Evolutionary conservation across 129 eudicot genomes (phyloP).

Genomic region (Apium graveolens): DNA sequence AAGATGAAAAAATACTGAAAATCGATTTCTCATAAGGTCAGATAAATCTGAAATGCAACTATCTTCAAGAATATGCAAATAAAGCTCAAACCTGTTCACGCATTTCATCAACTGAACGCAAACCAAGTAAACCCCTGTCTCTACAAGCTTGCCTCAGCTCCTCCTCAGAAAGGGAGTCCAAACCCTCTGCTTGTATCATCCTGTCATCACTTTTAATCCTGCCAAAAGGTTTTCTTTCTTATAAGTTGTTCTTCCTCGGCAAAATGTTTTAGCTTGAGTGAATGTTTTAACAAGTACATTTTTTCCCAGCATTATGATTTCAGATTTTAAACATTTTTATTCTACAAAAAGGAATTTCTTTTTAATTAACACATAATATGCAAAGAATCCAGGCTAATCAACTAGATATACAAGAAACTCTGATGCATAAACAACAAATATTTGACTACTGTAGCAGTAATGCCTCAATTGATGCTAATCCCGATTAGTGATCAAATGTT

Average conservation of each 20-base stretch:
- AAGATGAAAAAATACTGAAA: neutral
- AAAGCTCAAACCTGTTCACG: slow-evolving; percentile 39
- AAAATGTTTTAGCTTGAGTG: neutral
- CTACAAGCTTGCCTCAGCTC: slow-evolving; percentile 64
- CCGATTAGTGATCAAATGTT: neutral
- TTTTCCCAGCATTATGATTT: neutral
- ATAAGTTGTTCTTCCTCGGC: neutral
- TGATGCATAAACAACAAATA: neutral
- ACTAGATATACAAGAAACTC: neutral
- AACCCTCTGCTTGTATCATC: slow-evolving; percentile 54
- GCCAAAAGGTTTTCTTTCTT: neutral
- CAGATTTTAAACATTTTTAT: neutral
- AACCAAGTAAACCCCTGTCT: slow-evolving; percentile 54
- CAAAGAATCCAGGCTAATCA: neutral
- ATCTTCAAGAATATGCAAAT: neutral
- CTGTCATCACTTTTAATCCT: slow-evolving; percentile 60
- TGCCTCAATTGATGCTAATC: neutral
- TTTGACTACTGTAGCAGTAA: neutral
- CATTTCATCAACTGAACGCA: slow-evolving; percentile 54
- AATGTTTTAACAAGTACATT: neutral
- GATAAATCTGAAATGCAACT: neutral
- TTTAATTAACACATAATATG: neutral
- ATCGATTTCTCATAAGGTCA: neutral
- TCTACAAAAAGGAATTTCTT: neutral
- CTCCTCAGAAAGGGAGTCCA: slow-evolving; percentile 50